Evolutionary conservation across 306 rosid genomes (phyloP).

Genomic region (Prinsepia uniflora): DNA sequence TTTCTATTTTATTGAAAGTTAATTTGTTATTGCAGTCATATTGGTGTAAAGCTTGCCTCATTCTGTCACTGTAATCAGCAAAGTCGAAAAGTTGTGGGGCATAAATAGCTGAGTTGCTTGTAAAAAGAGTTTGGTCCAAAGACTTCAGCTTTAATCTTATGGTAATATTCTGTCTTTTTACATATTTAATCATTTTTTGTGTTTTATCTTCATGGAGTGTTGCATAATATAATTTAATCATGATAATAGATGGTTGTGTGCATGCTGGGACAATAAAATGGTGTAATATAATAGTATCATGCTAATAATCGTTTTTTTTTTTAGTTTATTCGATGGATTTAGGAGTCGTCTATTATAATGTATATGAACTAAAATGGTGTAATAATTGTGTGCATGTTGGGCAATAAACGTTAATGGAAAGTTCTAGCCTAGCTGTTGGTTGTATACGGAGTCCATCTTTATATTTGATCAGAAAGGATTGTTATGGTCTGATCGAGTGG

Average conservation of each 20-base stretch:
- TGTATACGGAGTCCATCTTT: not conserved
- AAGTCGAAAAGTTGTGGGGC: conserved; percentile 24
- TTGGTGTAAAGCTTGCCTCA: conserved; percentile 19
- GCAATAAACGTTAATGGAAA: not conserved
- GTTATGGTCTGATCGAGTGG: not conserved
- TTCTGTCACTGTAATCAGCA: conserved; percentile 22
- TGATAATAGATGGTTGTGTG: not conserved
- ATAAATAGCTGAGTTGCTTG: conserved; percentile 27
- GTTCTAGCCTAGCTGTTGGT: not conserved
- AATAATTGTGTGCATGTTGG: too few species aligned
- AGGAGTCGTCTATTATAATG: not conserved
- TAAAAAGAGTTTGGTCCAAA: conserved; percentile 28
- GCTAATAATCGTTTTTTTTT: not conserved
- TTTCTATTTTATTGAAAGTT: conserved; percentile 8
- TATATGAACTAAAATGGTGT: not conserved
- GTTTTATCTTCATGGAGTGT: not conserved
- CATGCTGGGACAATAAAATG: too few species aligned
- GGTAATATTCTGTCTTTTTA: conserved; percentile 41
- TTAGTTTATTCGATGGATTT: not conserved
- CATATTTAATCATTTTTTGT: not conserved
- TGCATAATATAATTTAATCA: not conserved
- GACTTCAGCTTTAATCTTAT: conserved; percentile 30
- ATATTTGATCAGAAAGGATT: not conserved
- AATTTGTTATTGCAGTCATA: conserved; percentile 31
- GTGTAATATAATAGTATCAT: not conserved